These are phyloP conservation scores for Ustilago curta DNA, from an alignment of 1,284 basidiomycete genomes.

Conservation along the genomic window DNA sequence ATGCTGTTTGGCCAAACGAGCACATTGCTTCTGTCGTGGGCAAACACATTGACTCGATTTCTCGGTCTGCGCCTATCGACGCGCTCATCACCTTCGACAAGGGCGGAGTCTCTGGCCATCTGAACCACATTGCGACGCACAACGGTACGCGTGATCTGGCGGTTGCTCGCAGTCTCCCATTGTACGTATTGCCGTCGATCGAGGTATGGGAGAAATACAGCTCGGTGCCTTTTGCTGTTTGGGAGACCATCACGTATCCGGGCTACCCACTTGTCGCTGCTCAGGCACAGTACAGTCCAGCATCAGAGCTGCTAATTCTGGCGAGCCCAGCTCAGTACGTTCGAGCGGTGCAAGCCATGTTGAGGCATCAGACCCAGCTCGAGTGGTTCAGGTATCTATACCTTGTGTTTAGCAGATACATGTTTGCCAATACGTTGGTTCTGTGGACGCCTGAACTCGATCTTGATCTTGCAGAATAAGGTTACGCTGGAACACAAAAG, in stretches of 20 bases:
- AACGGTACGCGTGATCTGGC: constrained; percentile 31
- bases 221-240: constrained; percentile 40
- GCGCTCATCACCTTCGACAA: constrained; percentile 90
- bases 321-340: constrained; percentile 41
- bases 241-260: constrained; percentile 35
- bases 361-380: constrained; percentile 59
- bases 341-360: constrained; percentile 56
- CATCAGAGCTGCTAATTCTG: constrained; percentile 36
- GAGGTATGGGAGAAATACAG: constrained; percentile 52
- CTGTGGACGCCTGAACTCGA: constrained; percentile 32
- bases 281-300: constrained; percentile 10
- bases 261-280: constrained; percentile 7
- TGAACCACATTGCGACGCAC: constrained; percentile 87
- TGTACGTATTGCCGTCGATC: constrained; percentile 44
- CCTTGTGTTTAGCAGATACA: constrained; percentile 57
- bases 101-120: constrained; percentile 83
- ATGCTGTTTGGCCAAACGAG: constrained; percentile 76
- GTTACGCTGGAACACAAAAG: neutral
- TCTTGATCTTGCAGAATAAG: constrained; percentile 9
- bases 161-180: constrained; percentile 63
- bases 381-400: constrained; percentile 67
- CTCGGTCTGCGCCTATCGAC: constrained; percentile 18
- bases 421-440: constrained; percentile 52
- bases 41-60: constrained; percentile 73
- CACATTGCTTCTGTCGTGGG: constrained; percentile 76